phyloP scores from a whole-genome alignment of 2,329 filamentous ascomycete species.

The Claviceps africana region DNA sequence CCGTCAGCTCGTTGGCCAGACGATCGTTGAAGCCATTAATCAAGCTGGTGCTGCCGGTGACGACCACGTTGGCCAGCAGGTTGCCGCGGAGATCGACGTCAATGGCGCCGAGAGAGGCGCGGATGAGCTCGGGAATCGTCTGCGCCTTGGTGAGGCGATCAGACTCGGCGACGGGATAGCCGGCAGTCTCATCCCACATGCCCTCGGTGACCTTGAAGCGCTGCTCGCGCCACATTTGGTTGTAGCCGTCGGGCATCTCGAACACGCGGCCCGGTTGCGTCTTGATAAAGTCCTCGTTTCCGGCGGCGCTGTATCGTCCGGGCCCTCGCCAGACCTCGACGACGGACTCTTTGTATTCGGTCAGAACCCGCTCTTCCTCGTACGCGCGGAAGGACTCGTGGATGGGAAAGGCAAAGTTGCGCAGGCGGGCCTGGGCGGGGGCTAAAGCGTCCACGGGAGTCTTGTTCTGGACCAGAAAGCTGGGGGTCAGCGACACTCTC shows the following conservation, averaged over 20 bases:
- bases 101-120: constrained; percentile 60
- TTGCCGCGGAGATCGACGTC: constrained; percentile 80
- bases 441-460: constrained; percentile 75
- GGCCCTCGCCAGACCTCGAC: constrained; percentile 87
- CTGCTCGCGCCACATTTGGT: constrained; percentile 85
- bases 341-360: constrained; percentile 95
- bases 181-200: constrained; percentile 76
- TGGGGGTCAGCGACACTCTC: constrained; percentile 62
- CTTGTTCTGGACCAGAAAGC: constrained; percentile 81
- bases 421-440: constrained; percentile 61
- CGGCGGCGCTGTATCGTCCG: constrained; percentile 46
- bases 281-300: constrained; percentile 65
- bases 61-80: constrained; percentile 77
- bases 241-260: constrained; percentile 93
- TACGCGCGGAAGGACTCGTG: constrained; percentile 61
- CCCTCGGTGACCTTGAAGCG: constrained; percentile 77
- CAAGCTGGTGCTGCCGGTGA: constrained; percentile 77
- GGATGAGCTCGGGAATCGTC: constrained; percentile 73
- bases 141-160: constrained; percentile 52
- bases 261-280: constrained; percentile 71
- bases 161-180: constrained; percentile 35
- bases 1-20: constrained; percentile 68
- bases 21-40: constrained; percentile 88
- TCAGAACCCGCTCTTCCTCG: constrained; percentile 84
- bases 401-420: constrained; percentile 49